Conservation (phyloP, 768 basidiomycete genomes). For the Podaxis sp. region DNA sequence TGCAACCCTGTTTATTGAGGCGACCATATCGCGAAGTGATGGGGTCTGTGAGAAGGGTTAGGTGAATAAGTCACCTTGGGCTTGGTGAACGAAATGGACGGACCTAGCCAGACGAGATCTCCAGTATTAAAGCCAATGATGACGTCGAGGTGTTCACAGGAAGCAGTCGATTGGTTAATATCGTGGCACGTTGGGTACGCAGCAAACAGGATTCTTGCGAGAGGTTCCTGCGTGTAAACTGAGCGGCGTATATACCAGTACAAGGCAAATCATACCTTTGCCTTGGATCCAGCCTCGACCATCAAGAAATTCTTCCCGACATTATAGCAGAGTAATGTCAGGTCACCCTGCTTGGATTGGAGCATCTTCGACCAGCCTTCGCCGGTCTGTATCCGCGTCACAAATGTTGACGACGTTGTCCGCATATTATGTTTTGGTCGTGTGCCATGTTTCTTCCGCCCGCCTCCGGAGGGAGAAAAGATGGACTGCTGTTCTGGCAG, state of each 20-base stretch:
- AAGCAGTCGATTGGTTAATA: constrained; percentile 77
- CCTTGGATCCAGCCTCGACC: constrained; percentile 82
- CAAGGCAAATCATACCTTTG: constrained; percentile 56
- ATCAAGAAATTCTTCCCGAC: constrained; percentile 81
- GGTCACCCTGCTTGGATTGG: constrained; percentile 80
- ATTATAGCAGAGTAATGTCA: constrained; percentile 87
- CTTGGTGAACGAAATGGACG: constrained; percentile 19
- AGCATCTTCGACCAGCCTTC: constrained; percentile 76
- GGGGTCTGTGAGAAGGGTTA: constrained; percentile 51
- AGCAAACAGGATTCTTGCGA: constrained; percentile 83
- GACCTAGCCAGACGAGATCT: constrained; percentile 96
- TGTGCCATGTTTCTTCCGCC: constrained; percentile 63
- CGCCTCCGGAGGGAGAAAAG: constrained; percentile 50
- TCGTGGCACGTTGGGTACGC: constrained; percentile 90
- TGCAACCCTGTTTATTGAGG: constrained; percentile 85
- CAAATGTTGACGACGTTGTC: constrained; percentile 90
- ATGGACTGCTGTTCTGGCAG: constrained; percentile 52
- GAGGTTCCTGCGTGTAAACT: constrained; percentile 63
- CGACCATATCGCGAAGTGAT: constrained; percentile 79
- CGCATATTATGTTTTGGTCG: constrained; percentile 91
- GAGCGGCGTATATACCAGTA: not conserved
- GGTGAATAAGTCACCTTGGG: constrained; percentile 9
- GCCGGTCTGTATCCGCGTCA: constrained; percentile 78
- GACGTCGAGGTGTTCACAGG: constrained; percentile 77
- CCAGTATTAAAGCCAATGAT: constrained; percentile 92